A percentile compares a stretch with the other conserved stretches of the same genome.
phyloP scores from a whole-genome alignment of 2,329 filamentous ascomycete genomes.

The Geosmithia flava region DNA sequence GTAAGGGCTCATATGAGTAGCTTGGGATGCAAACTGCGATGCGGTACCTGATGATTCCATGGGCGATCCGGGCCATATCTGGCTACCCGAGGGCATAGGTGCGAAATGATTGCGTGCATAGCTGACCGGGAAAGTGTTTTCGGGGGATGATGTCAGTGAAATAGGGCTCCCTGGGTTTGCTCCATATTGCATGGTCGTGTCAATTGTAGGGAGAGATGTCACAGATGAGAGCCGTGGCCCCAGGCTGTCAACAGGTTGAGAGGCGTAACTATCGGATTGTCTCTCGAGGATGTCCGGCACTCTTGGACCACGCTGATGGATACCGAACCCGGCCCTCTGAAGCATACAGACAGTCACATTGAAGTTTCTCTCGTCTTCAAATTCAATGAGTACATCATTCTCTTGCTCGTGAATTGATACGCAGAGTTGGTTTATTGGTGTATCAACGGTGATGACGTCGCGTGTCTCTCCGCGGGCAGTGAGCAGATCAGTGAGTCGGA shows the following conservation, averaged over 20 bases:
- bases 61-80: background rate
- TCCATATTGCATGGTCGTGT: background rate
- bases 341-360: slow-evolving; percentile 17
- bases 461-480: background rate
- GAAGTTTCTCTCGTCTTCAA: slow-evolving; percentile 19
- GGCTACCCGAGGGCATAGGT: background rate
- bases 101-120: background rate
- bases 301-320: slow-evolving; percentile 3
- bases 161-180: background rate
- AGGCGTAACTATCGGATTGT: background rate
- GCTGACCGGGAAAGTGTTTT: background rate
- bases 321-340: slow-evolving; percentile 14
- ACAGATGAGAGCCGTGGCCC: slow-evolving; percentile 14
- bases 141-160: background rate
- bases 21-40: background rate
- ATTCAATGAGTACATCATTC: slow-evolving; percentile 12
- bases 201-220: background rate
- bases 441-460: slow-evolving; percentile 11
- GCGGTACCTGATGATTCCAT: background rate
- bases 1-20: slow-evolving; percentile 11
- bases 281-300: background rate
- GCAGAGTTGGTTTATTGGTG: slow-evolving; percentile 8
- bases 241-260: slow-evolving; percentile 1
- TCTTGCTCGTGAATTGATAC: slow-evolving; percentile 12
- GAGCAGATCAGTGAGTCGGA: slow-evolving; percentile 14